Conservation (phyloP, 495 filamentous ascomycete genomes). For the Aspergillus haitiensis region DNA sequence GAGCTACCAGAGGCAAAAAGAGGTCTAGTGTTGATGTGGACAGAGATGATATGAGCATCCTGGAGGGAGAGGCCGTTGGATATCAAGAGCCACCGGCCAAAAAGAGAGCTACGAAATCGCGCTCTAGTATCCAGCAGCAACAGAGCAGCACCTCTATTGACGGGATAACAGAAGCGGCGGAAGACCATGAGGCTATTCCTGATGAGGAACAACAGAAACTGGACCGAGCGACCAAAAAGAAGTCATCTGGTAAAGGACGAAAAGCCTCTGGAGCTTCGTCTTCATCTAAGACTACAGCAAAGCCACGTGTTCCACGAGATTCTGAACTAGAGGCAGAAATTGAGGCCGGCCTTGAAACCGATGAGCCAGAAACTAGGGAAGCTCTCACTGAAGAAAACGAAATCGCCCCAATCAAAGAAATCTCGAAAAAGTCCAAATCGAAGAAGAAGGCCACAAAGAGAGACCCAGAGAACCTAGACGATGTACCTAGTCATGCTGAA, state of each 20-base stretch:
- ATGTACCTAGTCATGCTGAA: constrained; percentile 40
- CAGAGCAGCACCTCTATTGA: constrained; percentile 23
- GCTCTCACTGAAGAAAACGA: constrained; percentile 21
- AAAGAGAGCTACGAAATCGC: constrained; percentile 59
- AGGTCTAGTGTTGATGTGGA: constrained; percentile 62
- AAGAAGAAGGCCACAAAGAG: constrained; percentile 40
- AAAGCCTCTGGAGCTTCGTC: constrained; percentile 56
- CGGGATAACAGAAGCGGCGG: constrained; percentile 23
- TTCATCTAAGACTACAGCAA: constrained; percentile 41
- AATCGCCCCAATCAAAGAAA: constrained; percentile 37
- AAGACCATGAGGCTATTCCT: constrained; percentile 28
- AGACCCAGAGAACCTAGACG: constrained; percentile 35
- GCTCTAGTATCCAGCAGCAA: constrained; percentile 42
- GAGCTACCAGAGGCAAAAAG: constrained; percentile 60
- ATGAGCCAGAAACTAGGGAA: constrained; percentile 7
- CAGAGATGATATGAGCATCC: constrained; percentile 40
- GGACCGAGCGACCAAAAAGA: constrained; percentile 41
- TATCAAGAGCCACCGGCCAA: constrained; percentile 56
- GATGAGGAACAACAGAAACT: constrained; percentile 36
- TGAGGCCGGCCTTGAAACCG: constrained; percentile 59
- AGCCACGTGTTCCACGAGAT: constrained; percentile 50
- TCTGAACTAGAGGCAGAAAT: constrained; percentile 70
- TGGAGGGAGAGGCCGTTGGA: constrained; percentile 21
- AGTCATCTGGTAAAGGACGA: constrained; percentile 45
- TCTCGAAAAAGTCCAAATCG: constrained; percentile 38